A percentile compares a stretch with the other conserved stretches of the same genome.
phyloP scores from a whole-genome alignment of 805 yeast genomes.

The Komagataella pastoris region DNA sequence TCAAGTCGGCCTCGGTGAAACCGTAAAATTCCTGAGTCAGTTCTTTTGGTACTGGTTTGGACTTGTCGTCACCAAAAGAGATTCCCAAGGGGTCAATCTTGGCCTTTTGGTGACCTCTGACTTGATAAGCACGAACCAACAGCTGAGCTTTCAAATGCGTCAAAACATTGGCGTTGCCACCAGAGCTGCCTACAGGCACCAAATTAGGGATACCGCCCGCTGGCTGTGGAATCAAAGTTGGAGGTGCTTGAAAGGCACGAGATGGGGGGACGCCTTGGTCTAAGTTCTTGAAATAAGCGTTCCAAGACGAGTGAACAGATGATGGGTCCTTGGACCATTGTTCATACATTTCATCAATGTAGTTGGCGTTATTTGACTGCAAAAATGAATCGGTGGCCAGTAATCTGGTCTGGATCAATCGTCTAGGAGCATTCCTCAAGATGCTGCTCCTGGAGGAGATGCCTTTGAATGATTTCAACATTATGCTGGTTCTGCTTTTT shows the following conservation, averaged over 20 bases:
- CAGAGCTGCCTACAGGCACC: conserved; percentile 31
- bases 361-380: conserved; percentile 74
- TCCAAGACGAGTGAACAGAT: conserved; percentile 94
- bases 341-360: conserved; percentile 95
- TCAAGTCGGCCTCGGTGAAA: conserved; percentile 75
- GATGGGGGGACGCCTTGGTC: conserved; percentile 62
- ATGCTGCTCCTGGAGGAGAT: not conserved
- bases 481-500: not conserved
- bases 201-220: conserved; percentile 62
- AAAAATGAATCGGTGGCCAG: conserved; percentile 59
- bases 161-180: conserved; percentile 49
- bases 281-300: conserved; percentile 88
- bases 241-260: conserved; percentile 81
- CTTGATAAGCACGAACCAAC: conserved; percentile 96
- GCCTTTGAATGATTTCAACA: not conserved
- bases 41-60: conserved; percentile 58
- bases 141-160: conserved; percentile 92
- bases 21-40: conserved; percentile 87
- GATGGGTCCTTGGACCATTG: conserved; percentile 88
- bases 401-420: conserved; percentile 5
- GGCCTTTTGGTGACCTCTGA: conserved; percentile 94
- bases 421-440: not conserved
- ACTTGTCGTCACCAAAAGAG: conserved; percentile 58
- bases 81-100: conserved; percentile 91
- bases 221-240: conserved; percentile 73